These are phyloP conservation scores for Juglanconis oblonga DNA, from an alignment of 2,329 filamentous ascomycete species.

Conservation along the genomic window DNA sequence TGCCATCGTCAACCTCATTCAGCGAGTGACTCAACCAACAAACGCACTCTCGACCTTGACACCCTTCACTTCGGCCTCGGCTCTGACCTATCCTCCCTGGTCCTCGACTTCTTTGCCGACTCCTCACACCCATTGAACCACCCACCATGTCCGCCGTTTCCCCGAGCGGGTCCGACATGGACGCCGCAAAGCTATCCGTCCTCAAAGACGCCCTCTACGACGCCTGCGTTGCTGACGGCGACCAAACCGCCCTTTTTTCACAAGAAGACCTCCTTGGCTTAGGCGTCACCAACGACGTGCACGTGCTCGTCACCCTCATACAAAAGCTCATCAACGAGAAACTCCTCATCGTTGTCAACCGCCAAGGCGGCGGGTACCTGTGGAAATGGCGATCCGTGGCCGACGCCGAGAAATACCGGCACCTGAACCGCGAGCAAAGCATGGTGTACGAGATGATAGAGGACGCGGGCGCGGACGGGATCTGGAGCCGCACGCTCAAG, in stretches of 20 bases:
- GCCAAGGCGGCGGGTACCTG: slow-evolving; percentile 41
- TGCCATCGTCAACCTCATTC: not conserved
- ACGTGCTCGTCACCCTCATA: slow-evolving; percentile 52
- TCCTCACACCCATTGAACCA: not conserved
- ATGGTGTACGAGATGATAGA: slow-evolving; percentile 90
- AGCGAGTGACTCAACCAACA: not conserved
- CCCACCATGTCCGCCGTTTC: slow-evolving; percentile 10
- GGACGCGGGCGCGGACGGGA: slow-evolving; percentile 76
- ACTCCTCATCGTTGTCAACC: slow-evolving; percentile 50
- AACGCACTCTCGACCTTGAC: not conserved
- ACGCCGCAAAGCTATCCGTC: slow-evolving; percentile 42
- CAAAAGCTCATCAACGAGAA: slow-evolving; percentile 59
- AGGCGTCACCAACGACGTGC: slow-evolving; percentile 49
- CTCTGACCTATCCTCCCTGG: not conserved
- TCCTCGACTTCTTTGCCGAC: not conserved
- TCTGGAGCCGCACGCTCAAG: slow-evolving; percentile 88
- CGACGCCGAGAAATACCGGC: slow-evolving; percentile 59
- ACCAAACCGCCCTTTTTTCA: slow-evolving; percentile 13
- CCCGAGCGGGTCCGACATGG: slow-evolving; percentile 18
- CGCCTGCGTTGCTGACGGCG: slow-evolving; percentile 32
- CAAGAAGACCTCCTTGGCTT: slow-evolving; percentile 20
- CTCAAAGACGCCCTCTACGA: slow-evolving; percentile 58
- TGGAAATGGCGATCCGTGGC: slow-evolving; percentile 59
- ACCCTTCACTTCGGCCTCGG: not conserved
- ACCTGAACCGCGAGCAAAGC: slow-evolving; percentile 65